phyloP scores from a whole-genome alignment of 129 eudicot species.

The Gnaphalium uliginosum region DNA sequence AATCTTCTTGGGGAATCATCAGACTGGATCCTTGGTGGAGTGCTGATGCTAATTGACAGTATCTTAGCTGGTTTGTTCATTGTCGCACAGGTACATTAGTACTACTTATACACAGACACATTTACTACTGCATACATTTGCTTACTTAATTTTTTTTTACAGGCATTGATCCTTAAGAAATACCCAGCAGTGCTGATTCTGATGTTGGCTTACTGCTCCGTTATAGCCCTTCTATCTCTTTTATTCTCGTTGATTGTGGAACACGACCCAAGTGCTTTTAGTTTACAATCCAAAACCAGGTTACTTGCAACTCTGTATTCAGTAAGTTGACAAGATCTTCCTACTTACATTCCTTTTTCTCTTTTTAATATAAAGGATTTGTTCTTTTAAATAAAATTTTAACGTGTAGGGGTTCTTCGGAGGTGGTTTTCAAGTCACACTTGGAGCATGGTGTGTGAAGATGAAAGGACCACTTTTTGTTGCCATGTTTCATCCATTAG shows the following conservation, averaged over 20 bases:
- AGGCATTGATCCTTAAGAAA: slow-evolving; percentile 30
- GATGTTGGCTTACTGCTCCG: slow-evolving; percentile 28
- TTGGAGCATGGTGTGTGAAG: slow-evolving; percentile 51
- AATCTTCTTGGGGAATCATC: slow-evolving; percentile 20
- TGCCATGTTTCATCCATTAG: slow-evolving; percentile 70
- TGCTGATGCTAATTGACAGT: slow-evolving; percentile 39
- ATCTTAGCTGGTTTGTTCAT: slow-evolving; percentile 36
- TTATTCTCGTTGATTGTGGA: slow-evolving; percentile 22
- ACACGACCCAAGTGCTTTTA: slow-evolving; percentile 21
- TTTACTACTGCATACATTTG: background rate
- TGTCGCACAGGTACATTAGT: slow-evolving; percentile 37
- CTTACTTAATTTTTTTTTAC: slow-evolving; percentile 13
- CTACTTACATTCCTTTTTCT: background rate
- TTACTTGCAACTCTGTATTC: slow-evolving; percentile 25
- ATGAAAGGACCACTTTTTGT: slow-evolving; percentile 37
- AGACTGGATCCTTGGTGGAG: slow-evolving; percentile 43
- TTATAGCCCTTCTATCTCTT: slow-evolving; percentile 21
- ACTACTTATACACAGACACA: too few species aligned
- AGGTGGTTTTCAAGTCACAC: slow-evolving; percentile 43
- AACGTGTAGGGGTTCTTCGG: slow-evolving; percentile 53
- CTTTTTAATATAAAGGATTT: background rate
- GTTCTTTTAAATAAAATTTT: background rate
- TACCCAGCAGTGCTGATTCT: slow-evolving; percentile 17
- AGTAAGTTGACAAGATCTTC: slow-evolving; percentile 17
- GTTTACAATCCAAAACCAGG: slow-evolving; percentile 24